phyloP scores from a whole-genome alignment of 1,139 yeast species.

The Yamadazyma sp. region DNA sequence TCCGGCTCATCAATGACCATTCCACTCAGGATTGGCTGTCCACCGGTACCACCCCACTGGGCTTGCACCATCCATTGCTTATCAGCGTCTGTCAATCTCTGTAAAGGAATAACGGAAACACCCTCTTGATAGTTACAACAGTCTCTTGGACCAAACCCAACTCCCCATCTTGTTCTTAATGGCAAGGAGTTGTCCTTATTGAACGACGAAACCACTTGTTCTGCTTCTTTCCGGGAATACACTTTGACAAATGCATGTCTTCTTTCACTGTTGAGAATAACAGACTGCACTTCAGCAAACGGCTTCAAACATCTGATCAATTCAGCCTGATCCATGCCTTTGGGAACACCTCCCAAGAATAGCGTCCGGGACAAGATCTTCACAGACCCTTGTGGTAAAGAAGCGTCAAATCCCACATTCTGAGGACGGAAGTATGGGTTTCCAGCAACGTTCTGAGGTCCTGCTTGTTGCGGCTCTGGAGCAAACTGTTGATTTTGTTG shows the following conservation, averaged over 20 bases:
- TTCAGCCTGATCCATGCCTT: constrained; percentile 72
- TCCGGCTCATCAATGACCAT: constrained; percentile 95
- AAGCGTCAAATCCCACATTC: constrained; percentile 65
- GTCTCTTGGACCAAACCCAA: constrained; percentile 98
- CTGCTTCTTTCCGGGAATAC: constrained; percentile 94
- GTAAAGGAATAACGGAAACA: constrained; percentile 79
- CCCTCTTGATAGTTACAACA: constrained; percentile 96
- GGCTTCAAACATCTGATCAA: constrained; percentile 71
- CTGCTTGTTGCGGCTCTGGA: too few relatives aligned
- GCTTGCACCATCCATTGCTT: constrained; percentile 85
- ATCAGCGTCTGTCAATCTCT: constrained; percentile 91
- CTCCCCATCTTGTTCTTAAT: constrained; percentile 95
- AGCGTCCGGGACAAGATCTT: constrained; percentile 87
- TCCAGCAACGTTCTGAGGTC: constrained; percentile 54
- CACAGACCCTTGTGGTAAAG: constrained; percentile 76
- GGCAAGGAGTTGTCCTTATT: constrained; percentile 50
- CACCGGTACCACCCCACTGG: constrained; percentile 98
- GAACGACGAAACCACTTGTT: constrained; percentile 62
- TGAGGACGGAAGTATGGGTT: constrained; percentile 74
- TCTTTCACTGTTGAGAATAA: constrained; percentile 81
- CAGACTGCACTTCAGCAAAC: constrained; percentile 93
- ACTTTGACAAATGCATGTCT: constrained; percentile 96
- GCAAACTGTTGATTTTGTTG: too few relatives aligned
- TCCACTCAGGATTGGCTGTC: constrained; percentile 78
- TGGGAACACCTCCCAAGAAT: constrained; percentile 92